These are phyloP conservation scores for Hypoxylon lenormandii DNA, from an alignment of 495 filamentous ascomycete species.

Conservation along the genomic window DNA sequence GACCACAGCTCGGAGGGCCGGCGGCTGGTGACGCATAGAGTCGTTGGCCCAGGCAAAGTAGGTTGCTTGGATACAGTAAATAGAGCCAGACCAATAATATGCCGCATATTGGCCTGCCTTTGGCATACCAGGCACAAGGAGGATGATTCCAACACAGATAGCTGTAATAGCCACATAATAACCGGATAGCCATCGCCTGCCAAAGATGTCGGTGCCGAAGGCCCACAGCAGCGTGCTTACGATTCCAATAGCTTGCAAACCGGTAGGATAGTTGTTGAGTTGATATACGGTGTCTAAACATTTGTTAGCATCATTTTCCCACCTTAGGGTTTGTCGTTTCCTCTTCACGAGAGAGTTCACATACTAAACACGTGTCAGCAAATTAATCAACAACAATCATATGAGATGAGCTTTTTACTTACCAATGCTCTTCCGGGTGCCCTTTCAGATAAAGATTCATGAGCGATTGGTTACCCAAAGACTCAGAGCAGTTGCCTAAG, in stretches of 20 bases:
- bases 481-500: slow-evolving; percentile 65
- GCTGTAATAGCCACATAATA: slow-evolving; percentile 67
- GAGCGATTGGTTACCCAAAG: slow-evolving; percentile 63
- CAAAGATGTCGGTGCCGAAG: slow-evolving; percentile 64
- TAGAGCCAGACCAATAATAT: slow-evolving; percentile 67
- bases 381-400: neutral
- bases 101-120: slow-evolving; percentile 52
- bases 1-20: slow-evolving; percentile 61
- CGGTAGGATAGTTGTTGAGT: slow-evolving; percentile 65
- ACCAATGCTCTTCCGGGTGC: slow-evolving; percentile 20
- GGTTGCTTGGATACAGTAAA: slow-evolving; percentile 70
- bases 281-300: slow-evolving; percentile 56
- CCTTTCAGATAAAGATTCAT: slow-evolving; percentile 61
- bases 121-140: slow-evolving; percentile 52
- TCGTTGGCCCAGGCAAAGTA: slow-evolving; percentile 75
- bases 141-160: slow-evolving; percentile 60
- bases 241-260: slow-evolving; percentile 65
- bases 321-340: neutral
- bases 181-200: slow-evolving; percentile 64
- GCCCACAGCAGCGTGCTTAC: slow-evolving; percentile 68
- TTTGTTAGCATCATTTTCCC: neutral
- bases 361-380: slow-evolving; percentile 40
- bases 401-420: neutral
- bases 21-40: slow-evolving; percentile 61
- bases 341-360: neutral